These are phyloP conservation scores for Auriculariales sp. DNA, from an alignment of 768 basidiomycete genomes.

Conservation along the genomic window DNA sequence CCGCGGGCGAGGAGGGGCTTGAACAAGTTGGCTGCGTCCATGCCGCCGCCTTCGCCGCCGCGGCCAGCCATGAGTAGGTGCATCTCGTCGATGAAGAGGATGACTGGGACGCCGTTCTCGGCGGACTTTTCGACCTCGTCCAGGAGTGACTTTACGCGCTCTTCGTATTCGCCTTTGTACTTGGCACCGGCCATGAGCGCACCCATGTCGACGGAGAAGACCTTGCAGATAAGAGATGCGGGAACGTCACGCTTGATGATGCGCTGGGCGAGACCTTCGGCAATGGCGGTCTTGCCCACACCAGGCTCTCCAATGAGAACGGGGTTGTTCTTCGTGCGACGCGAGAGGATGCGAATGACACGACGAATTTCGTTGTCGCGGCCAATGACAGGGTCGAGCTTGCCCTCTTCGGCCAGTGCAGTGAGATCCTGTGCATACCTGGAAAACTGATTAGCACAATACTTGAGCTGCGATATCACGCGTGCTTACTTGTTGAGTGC, in stretches of 20 bases:
- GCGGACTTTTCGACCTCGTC: constrained; percentile 85
- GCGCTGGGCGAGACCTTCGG: constrained; percentile 89
- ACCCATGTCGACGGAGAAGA: constrained; percentile 88
- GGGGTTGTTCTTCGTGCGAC: constrained; percentile 89
- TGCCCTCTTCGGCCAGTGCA: constrained; percentile 76
- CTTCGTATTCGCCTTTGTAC: constrained; percentile 95
- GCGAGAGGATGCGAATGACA: constrained; percentile 59
- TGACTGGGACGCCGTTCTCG: constrained; percentile 60
- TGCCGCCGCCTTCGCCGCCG: constrained; percentile 70
- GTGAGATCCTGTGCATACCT: constrained; percentile 73
- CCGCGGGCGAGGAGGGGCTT: constrained; percentile 86
- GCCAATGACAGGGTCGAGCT: constrained; percentile 91
- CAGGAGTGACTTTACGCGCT: constrained; percentile 83
- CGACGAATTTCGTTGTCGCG: constrained; percentile 86
- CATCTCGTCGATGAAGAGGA: constrained; percentile 90
- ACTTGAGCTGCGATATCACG: neutral
- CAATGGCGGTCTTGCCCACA: constrained; percentile 91
- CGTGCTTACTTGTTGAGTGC: constrained; percentile 55
- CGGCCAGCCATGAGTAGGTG: constrained; percentile 89
- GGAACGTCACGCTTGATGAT: constrained; percentile 92
- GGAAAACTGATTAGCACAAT: neutral
- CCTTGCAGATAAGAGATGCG: constrained; percentile 49
- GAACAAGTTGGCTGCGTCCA: constrained; percentile 88
- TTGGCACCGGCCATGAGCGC: constrained; percentile 87
- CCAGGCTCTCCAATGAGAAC: constrained; percentile 91